Evolutionary conservation across 139 green algal genomes (phyloP), one percentile per base, ranked within the genome.

Genomic region (Haematococcus sp.): DNA sequence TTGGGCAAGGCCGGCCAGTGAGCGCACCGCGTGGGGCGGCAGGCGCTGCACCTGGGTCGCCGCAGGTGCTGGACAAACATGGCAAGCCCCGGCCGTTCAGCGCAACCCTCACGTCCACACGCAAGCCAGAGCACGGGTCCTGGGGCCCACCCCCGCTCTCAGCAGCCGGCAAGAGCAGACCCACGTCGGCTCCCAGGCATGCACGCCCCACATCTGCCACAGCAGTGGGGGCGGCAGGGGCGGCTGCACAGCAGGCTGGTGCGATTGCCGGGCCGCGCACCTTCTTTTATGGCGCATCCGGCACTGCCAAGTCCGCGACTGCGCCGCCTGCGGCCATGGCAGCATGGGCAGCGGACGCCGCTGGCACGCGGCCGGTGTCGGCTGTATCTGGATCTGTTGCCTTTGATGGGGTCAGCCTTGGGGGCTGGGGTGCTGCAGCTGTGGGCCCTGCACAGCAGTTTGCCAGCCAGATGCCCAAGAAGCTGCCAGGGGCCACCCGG

Each of bases 401-500:
- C 28, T n/a, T 34, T 34, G 11, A 65, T n/a, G 58, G 25, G 20
- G 58, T 65, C 58, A 22, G 58, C 25, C 58, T 65, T 17, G 58
- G 28, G n/a, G 27, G 11, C 25, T 22, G 28, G n/a, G 20, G 9
- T 17, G n/a, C 58, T 34, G 22, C 17, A 16, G 58, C 58, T 34
- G 25, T 4, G 25, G 4, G 20, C 11, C 20, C 25, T 4, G 20
- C n/a, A 33, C 58, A 65, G 20, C 58, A 65, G 11, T 34, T 65
- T n/a, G 58, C 58, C 20, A 65, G 58, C 58, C 58, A n/a, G 11
- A 34, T 65, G 11, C 58, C 58, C n/a, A 65, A 65, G 58, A 65
- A 65, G 25, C 4, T 65, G 11, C 25, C 27, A 3, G 58, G 58
- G n/a, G 20, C 28, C 35, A 16, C n/a, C 20, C 63, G 63, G 20